phyloP scores from a whole-genome alignment of 2,329 filamentous ascomycete species.

The Lecanicillium sp. region DNA sequence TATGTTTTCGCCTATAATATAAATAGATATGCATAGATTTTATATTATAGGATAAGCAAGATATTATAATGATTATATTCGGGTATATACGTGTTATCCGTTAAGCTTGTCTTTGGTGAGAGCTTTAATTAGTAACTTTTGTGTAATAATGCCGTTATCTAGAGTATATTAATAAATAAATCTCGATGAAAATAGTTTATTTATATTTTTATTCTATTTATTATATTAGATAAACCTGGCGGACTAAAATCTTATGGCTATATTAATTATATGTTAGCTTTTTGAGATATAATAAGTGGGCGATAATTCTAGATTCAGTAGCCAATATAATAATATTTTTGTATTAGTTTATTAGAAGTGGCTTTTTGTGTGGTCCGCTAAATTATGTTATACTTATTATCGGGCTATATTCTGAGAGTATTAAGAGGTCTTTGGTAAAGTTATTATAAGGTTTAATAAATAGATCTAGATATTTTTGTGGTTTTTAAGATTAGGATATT shows the following conservation, averaged over 20 bases:
- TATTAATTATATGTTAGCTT: conserved; percentile 30
- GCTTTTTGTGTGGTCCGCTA: not conserved
- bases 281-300: conserved; percentile 28
- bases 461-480: not conserved
- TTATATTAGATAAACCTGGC: conserved; percentile 29
- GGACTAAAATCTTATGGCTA: conserved; percentile 20
- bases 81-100: not conserved
- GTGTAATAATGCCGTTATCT: not conserved
- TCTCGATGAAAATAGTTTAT: not conserved
- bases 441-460: not conserved
- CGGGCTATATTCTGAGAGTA: not conserved
- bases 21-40: not conserved
- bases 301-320: conserved; percentile 27
- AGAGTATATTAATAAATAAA: not conserved
- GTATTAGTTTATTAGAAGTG: conserved; percentile 18
- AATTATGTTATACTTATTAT: not conserved
- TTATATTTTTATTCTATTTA: conserved; percentile 14
- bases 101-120: not conserved
- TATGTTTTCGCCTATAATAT: not conserved
- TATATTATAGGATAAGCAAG: not conserved
- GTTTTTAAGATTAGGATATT: not conserved
- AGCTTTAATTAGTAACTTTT: not conserved
- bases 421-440: not conserved
- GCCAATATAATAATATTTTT: conserved; percentile 27
- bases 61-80: not conserved